Evolutionary conservation across 352 stramenopile genomes (phyloP).

Genomic region (Phytopythium chamaehyphon): DNA sequence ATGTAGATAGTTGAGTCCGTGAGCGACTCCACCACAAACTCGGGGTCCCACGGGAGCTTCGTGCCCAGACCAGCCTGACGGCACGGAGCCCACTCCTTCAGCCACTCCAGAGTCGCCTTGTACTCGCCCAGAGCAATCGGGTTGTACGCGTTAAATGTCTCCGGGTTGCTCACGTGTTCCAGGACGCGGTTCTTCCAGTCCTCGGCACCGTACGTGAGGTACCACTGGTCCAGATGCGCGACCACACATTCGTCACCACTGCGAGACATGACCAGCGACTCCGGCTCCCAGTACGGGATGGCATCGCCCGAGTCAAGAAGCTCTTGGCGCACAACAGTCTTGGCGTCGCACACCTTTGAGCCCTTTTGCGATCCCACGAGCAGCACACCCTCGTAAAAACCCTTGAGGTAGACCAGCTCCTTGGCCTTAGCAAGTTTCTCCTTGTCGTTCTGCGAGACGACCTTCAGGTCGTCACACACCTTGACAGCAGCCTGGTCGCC

Average conservation of each 20-base stretch:
- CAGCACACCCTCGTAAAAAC: constrained; percentile 99
- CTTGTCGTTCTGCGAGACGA: constrained; percentile 98
- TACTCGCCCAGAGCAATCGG: constrained; percentile 92
- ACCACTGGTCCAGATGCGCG: constrained; percentile 99
- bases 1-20: constrained; percentile 99
- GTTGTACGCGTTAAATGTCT: constrained; percentile 96
- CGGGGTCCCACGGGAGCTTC: constrained; percentile 97
- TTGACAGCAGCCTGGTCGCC: constrained; percentile 95
- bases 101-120: constrained; percentile 97
- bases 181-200: constrained; percentile 96
- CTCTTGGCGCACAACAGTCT: constrained; percentile 95
- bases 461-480: constrained; percentile 97
- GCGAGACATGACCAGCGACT: constrained; percentile 96
- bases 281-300: constrained; percentile 98
- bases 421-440: constrained; percentile 99
- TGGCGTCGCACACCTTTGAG: constrained; percentile 97
- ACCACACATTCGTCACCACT: constrained; percentile 99
- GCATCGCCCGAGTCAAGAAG: constrained; percentile 93
- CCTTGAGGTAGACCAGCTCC: constrained; percentile 98
- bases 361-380: constrained; percentile 96
- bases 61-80: constrained; percentile 96
- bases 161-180: constrained; percentile 91
- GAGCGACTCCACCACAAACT: constrained; percentile 99
- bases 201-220: constrained; percentile 98
- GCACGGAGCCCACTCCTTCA: constrained; percentile 99